Base-by-base conservation (phyloP, 345 rosid genomes). In the Populus deltoides region DNA sequence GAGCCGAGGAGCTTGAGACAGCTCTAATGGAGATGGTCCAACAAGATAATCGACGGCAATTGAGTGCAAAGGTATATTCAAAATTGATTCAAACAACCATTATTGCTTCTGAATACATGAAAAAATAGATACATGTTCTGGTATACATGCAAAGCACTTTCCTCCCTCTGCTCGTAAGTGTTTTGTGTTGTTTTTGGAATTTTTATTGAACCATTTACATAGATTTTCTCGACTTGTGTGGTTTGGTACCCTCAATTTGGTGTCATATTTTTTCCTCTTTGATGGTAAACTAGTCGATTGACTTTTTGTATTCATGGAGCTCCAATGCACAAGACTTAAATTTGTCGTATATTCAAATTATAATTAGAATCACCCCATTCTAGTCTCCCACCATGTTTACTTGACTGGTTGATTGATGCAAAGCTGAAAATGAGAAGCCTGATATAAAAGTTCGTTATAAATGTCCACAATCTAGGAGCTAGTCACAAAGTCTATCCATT, bases 1-100 rank as follows among this genome's bases (percentile, higher is more conserved):
- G 99, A 81, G 90, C 98, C n/a, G 99, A 96, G 82, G 99, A 93
- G 90, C 82, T 96, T 83, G 98, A 96, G 90, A 89, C 92, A 73
- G 99, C 98, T 41, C 86, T 93, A 59, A 86, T 91, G 90, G 99
- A 96, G 88, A 88, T 93, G 89, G 97, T 92, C 79, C 90, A 90
- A 88, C 88, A 86, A 88, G 99, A 96, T 79, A 96, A 96, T 81
- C 87, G 94, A 74, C 87, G 84, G 11, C 81, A 86, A 86, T 76
- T 93, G 89, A 90, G 88, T 83, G 97, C 98, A 75, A 77, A 79
- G 98, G 99, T 96, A 88, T 22, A 68, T 70, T 59, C 61, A 35
- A 70, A 75, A 53, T 81, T 66, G 35, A 75, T 65, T 41, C 25
- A 17, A 18, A 59, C 18, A 24, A 72, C 8, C 8, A 22, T 72